Base-by-base conservation (phyloP, 495 filamentous ascomycete genomes). In the Podospora anserina region DNA sequence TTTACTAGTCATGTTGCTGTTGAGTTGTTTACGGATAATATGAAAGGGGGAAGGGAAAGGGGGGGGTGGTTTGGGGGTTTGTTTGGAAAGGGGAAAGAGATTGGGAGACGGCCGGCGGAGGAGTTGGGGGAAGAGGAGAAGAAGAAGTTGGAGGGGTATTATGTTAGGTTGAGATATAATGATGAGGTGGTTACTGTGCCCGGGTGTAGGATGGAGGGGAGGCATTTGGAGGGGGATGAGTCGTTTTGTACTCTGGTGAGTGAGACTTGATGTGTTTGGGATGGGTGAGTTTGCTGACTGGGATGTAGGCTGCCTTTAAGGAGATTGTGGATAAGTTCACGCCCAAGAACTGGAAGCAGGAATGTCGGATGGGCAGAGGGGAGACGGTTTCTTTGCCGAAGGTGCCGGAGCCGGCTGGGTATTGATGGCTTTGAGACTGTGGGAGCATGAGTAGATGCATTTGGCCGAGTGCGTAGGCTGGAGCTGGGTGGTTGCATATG, bases 91-190 rank as follows among this genome's bases (percentile, higher is more conserved):
- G 20, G 59, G 15, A 18, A 23, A 3, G 61, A 49, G 61, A 88
- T 86, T 58, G 84, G 85, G 13, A 82, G 89, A 19, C 86, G 83
- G 71, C 75, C 77, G 4, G 76, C 81, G 6, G 73, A 80, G 3
- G 79, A 85, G 4, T 74, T 91, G 19, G 81, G 80, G 1, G 68
- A 77, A 0, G 68, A 74, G 0, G 86, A 91, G 67, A 82, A 82
- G 77, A 69, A 77, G 59, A 88, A 79, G 72, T 77, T 90, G 27
- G 85, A 86, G 65, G 88, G 82, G 1, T 92, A 97, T 80, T 99
- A 91, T 80, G 94, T 99, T n/a, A 88, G 95, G n/a, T 77, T 99
- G 66, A 85, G 93, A 65, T 98, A 95, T 78, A 98, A 99, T 71
- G 94, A 98, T 76, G 82, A 84, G 55, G 86, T 91, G 0, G 85